Evolutionary conservation across 2,329 filamentous ascomycete species (phyloP), one percentile per base, ranked within the genome.

Genomic region (Graphilbum sp.): DNA sequence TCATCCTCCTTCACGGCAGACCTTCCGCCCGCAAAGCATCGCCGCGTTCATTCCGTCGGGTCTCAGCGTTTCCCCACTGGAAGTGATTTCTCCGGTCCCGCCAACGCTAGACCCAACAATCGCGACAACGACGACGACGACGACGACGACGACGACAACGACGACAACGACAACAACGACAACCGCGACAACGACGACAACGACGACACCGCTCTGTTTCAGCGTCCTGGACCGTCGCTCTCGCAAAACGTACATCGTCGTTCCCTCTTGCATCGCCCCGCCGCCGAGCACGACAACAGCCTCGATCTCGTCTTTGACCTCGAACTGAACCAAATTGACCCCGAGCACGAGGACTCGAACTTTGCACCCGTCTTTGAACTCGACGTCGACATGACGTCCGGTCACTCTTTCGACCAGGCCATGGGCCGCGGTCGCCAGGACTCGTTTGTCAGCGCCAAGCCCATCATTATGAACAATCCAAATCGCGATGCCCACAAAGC

Each of bases 401-500:
- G 69, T 48, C 64, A 67, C 40, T 59, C 63, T 45, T 66, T 73
- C 50, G 72, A 77, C 57, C 60, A 66, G 59, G 63, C 65, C 54
- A 62, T 72, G 59, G 61, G 66, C 58, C 70, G 68, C 52, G 62
- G 56, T 54, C 67, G 72, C 47, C 69, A 76, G 54, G 72, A 77
- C 59, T 78, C 73, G 38, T 77, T 78, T 54, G 69, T 73, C 54
- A 73, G 69, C 58, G 68, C 70, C 18, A 77, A 75, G 55, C 74
- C 75, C 47, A 79, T 79, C 46, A 75, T 72, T 43, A 72, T 77
- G 64, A 68, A 65, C 51, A 78, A 75, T 49, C 66, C 71, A 37
- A 75, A 75, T 52, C 67, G 72, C 56, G 69, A 74, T 47, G 63
- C 66, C 48, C 66, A 63, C 52, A 67, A 72, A 44, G 67, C 63